Evolutionary conservation across 2,329 filamentous ascomycete genomes (phyloP).

Genomic region (Sarocladium brachiariae): DNA sequence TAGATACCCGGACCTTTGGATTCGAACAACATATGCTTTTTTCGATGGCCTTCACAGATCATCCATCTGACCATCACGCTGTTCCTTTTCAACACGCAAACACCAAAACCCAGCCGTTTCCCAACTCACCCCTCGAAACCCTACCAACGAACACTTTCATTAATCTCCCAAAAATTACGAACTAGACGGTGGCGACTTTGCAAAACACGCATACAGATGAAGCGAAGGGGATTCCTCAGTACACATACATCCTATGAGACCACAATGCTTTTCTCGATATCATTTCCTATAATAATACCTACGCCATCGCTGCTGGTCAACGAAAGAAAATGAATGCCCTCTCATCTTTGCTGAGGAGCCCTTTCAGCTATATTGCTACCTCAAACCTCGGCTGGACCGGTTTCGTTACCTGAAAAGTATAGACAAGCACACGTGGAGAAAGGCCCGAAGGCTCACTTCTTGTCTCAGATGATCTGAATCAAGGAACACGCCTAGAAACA

Average conservation of each 20-base stretch:
- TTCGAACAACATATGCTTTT: constrained; percentile 5
- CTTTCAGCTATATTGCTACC: neutral
- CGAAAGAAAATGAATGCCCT: neutral
- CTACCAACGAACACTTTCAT: neutral
- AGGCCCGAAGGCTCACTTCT: neutral
- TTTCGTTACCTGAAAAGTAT: constrained; percentile 1
- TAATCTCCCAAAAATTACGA: neutral
- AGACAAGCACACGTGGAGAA: neutral
- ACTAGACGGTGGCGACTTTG: constrained; percentile 1
- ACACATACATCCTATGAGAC: neutral
- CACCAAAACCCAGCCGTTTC: neutral
- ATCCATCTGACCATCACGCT: neutral
- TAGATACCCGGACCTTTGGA: constrained; percentile 7
- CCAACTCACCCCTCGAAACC: neutral
- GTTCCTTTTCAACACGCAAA: neutral
- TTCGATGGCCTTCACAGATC: neutral
- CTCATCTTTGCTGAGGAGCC: neutral
- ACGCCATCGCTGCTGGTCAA: constrained; percentile 6
- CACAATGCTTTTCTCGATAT: constrained; percentile 2
- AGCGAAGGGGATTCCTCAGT: neutral
- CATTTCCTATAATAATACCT: neutral
- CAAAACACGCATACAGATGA: constrained; percentile 6
- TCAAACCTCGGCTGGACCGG: neutral
- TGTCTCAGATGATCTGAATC: constrained; percentile 7
- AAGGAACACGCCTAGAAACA: neutral